Evolutionary conservation across 1,139 yeast genomes (phyloP), one percentile per base, ranked within the genome.

Genomic region (Saccharomycopsis crataegensis): DNA sequence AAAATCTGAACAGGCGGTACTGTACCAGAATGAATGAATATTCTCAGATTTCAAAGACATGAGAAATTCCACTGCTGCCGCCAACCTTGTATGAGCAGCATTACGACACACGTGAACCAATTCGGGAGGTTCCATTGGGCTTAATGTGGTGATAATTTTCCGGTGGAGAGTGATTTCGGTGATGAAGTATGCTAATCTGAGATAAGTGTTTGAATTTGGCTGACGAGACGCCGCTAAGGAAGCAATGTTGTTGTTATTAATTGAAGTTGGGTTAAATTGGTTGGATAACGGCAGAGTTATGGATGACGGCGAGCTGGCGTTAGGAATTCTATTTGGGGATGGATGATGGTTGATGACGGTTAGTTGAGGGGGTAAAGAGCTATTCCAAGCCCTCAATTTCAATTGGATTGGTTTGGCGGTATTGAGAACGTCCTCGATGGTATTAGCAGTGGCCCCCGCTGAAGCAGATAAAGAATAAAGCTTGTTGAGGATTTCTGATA

Each of bases 321-420:
- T 28, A 3, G 44, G 28, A 22, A 22, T 4, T 22, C 28, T 22
- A 4, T 22, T 22, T 22, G 28, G 28, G 4, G 28, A 22, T 22
- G 28, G 28, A 22, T 22, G 28, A 22, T 22, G 28, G 28, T 22
- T 22, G 4, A 22, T 22, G 28, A 22, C 28, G 2, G 28, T 22
- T 38, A 47, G 33, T 7, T 32, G 12, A 7, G 32, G 44, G 0
- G 96, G 96, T 47, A 91, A 72, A 0, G 86, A 77, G 59, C 84
- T 93, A 65, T 87, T 87, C 97, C 97, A 91, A 53, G 82, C 79
- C 57, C 96, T 75, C 52, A 91, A 71, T 59, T 78, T 77, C 58
- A 90, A 70, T 65, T 91, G 97, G 48, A 90, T 70, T 0, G 98
- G 97, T 65, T 91, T 91, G 3, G 96, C 96, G 34, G 77, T 65